These are phyloP conservation scores for Neonectria magnoliae DNA, from an alignment of 2,329 filamentous ascomycete species.

Conservation along the genomic window DNA sequence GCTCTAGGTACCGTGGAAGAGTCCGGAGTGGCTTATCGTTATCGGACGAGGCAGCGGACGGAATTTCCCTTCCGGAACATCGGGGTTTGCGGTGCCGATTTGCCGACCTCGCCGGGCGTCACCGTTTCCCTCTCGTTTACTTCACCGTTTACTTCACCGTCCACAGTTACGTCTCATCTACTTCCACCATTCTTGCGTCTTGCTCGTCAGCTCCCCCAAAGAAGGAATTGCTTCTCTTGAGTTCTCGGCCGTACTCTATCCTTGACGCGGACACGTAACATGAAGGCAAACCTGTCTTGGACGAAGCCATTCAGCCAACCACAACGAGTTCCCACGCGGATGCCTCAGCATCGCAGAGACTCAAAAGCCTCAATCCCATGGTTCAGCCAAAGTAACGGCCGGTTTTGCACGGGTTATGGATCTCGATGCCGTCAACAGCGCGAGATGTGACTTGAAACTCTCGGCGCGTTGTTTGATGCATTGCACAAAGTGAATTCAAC, in stretches of 20 bases:
- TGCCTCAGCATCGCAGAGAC: not conserved
- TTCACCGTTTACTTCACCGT: not conserved
- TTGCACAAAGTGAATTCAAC: not conserved
- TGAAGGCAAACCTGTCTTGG: not conserved
- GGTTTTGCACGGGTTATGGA: not conserved
- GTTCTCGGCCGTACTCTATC: not conserved
- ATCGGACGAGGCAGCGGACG: constrained; percentile 1
- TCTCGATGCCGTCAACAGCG: not conserved
- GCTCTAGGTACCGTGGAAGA: not conserved
- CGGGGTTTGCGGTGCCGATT: constrained; percentile 14
- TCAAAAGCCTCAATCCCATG: not conserved
- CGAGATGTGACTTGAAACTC: not conserved
- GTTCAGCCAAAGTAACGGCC: not conserved
- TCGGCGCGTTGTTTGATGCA: not conserved
- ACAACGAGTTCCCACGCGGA: not conserved
- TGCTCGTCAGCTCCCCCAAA: not conserved
- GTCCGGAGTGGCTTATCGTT: constrained; percentile 4
- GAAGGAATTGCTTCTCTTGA: not conserved
- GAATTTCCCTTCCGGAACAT: constrained; percentile 13
- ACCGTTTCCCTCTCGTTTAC: not conserved
- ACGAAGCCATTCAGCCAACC: not conserved
- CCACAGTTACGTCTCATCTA: not conserved
- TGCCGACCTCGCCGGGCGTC: constrained; percentile 1
- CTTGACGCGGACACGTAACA: not conserved
- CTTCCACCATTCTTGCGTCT: not conserved